Base-by-base conservation (phyloP, 176 grass and related monocot species). In the Oryza meyeriana region DNA sequence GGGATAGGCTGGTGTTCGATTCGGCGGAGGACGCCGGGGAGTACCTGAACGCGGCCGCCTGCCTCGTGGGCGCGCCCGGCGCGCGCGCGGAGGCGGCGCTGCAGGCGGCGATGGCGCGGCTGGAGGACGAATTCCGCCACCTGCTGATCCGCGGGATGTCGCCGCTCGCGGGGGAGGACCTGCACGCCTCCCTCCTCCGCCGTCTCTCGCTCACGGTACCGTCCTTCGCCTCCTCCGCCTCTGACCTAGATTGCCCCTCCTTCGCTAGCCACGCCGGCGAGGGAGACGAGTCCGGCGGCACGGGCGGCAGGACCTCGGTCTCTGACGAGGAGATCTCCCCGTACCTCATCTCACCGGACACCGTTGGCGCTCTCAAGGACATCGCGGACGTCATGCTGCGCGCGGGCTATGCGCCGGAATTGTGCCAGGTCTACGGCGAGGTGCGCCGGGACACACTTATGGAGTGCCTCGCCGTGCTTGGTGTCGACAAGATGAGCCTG, bases 51-150 rank as follows among this genome's bases (percentile, higher is more conserved):
- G 88, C 91, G 20, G 87, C 90, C 3, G 80, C 88, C 65, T 75
- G 75, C 88, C 71, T 88, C 33, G 36, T 84, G 22, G 70, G 69
- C 20, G 76, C 79, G 41, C 50, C 72, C 14, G 74, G 44, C 2
- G 48, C 68, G 34, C 82, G 87, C 39, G 91, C 91, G 32, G 89
- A 94, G 61, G 72, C 82, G 2, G 83, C 89, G 20, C 87, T 99
- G 69, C 96, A 99, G 89, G 81, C 84, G 48, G 91, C 93, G 13
- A 94, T 94, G 89, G 66, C 74, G 14, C 85, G 93, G 33, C 82
- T 99, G 30, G 89, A 95, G 76, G 93, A 95, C 25, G 96, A 99
- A 83, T 99, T 99, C 86, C 91, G 87, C 18, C 82, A 94, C 82
- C 77, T 99, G 44, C 89, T 99, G 75, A 74, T 91, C 86, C 91